These are phyloP conservation scores for Polyporus tsugae DNA, from an alignment of 1,284 basidiomycete species.

Conservation along the genomic window DNA sequence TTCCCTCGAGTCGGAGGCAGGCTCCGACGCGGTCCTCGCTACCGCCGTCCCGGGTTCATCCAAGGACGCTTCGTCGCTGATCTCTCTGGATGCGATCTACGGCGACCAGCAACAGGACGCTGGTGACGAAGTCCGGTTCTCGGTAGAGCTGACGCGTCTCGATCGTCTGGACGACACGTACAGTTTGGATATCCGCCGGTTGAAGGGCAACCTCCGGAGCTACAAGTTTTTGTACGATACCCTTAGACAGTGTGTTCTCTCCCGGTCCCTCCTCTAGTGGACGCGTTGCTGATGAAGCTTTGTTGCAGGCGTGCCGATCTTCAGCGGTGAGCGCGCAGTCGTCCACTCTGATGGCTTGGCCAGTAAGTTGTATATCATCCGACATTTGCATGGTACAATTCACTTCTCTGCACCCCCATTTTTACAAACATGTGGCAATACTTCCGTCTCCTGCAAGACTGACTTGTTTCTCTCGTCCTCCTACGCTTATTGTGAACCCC, in stretches of 20 bases:
- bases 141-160: constrained; percentile 88
- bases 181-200: constrained; percentile 87
- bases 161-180: constrained; percentile 89
- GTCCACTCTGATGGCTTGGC: neutral
- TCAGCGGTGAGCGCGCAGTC: constrained; percentile 43
- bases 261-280: neutral
- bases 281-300: neutral
- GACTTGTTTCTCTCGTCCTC: neutral
- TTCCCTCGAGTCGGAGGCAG: constrained; percentile 32
- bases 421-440: constrained; percentile 29
- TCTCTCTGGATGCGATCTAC: constrained; percentile 68
- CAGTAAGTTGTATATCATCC: constrained; percentile 18
- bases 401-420: constrained; percentile 15
- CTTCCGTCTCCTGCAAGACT: constrained; percentile 15
- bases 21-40: constrained; percentile 39
- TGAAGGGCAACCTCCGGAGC: constrained; percentile 92
- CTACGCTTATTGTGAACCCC: constrained; percentile 7
- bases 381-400: constrained; percentile 22
- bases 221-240: constrained; percentile 96
- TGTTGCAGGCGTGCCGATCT: constrained; percentile 53
- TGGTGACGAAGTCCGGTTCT: constrained; percentile 94
- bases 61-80: constrained; percentile 36
- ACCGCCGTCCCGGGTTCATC: constrained; percentile 36
- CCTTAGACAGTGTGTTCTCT: constrained; percentile 77
- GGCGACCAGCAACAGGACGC: constrained; percentile 81